phyloP scores from a whole-genome alignment of 164 flowering plant species.

The Aristolochia contorta region DNA sequence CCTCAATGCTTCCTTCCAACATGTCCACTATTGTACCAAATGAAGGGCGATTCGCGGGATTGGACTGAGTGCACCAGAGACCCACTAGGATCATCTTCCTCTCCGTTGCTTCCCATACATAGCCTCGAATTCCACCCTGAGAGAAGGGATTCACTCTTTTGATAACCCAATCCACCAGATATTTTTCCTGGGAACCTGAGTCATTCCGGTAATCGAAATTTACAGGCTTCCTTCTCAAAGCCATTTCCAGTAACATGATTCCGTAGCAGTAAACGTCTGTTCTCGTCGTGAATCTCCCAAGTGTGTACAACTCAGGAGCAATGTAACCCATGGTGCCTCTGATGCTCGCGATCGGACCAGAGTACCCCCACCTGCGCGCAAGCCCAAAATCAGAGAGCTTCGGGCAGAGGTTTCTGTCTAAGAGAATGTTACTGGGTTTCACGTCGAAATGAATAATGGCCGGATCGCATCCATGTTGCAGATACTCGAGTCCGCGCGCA shows the following conservation, averaged over 20 bases:
- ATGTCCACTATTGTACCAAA: conserved; percentile 7
- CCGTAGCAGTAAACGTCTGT: conserved; percentile 14
- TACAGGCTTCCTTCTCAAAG: conserved; percentile 3
- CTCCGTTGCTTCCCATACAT: neutral
- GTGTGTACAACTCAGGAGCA: conserved; percentile 3
- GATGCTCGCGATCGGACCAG: neutral
- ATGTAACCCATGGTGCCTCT: conserved; percentile 8
- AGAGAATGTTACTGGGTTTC: conserved; percentile 8
- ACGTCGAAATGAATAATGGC: conserved; percentile 7
- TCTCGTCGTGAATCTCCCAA: conserved; percentile 3
- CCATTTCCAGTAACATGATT: conserved; percentile 9
- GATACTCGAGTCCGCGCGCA: conserved; percentile 9
- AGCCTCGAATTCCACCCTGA: neutral
- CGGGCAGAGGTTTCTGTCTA: conserved; percentile 6
- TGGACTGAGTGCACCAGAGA: conserved; percentile 7
- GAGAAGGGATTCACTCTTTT: neutral
- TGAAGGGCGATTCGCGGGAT: conserved; percentile 5
- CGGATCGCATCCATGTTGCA: neutral
- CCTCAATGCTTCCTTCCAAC: conserved; percentile 7
- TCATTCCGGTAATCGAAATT: neutral
- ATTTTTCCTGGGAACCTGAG: neutral
- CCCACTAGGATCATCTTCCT: conserved; percentile 7
- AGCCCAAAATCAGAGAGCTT: conserved; percentile 13
- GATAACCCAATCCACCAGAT: conserved; percentile 5
- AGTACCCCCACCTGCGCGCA: neutral